Conservation (phyloP, 1,139 yeast species). For the Debaryomyces subglobosus region DNA sequence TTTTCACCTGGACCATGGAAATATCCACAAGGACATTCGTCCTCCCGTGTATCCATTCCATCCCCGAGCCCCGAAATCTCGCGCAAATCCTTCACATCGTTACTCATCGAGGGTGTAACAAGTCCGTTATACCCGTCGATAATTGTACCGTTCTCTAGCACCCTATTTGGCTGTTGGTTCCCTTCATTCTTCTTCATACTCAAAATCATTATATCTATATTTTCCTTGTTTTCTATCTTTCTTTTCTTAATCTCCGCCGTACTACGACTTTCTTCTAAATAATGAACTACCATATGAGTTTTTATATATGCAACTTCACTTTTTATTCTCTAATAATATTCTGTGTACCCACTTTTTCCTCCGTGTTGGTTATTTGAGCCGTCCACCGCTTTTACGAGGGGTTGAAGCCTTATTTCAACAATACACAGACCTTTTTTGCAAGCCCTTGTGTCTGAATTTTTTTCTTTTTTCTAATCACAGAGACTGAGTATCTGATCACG, state of each 20-base stretch:
- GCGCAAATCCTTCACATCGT: background rate
- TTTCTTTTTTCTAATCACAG: background rate
- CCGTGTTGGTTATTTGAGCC: background rate
- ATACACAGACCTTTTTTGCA: background rate
- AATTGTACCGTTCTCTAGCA: background rate
- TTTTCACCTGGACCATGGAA: slow-evolving; percentile 42
- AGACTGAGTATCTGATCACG: background rate
- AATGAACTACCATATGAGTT: background rate
- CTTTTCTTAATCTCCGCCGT: background rate
- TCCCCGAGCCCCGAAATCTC: background rate
- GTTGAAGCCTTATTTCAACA: background rate
- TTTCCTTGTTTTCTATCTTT: background rate
- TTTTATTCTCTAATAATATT: background rate
- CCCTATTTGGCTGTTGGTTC: background rate
- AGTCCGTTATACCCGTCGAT: background rate
- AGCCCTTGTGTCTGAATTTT: background rate
- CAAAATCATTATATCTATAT: background rate
- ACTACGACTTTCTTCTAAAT: background rate
- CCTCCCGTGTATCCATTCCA: slow-evolving; percentile 9
- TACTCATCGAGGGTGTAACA: background rate
- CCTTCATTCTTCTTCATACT: background rate
- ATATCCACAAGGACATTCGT: slow-evolving; percentile 38
- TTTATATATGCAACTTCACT: background rate
- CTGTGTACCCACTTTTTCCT: background rate
- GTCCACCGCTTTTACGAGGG: background rate